Evolutionary conservation across 768 basidiomycete species (phyloP), one percentile per base, ranked within the genome.

Genomic region (Nidula microcarpa): DNA sequence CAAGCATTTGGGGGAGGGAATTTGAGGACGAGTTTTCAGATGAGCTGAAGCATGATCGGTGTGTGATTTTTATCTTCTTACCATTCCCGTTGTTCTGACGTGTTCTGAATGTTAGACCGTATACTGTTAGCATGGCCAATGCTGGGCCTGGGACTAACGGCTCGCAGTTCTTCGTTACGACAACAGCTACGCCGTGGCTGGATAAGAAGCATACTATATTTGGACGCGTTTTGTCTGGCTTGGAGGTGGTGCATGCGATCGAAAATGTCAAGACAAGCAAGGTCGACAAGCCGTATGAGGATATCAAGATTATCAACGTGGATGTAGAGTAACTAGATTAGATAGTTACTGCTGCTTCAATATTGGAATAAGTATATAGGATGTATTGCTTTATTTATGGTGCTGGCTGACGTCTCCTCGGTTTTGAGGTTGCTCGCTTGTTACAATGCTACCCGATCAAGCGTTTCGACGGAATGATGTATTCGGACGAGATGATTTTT

Each of bases 111-210:
- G 23, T 17, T 56, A 94, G 92, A 51, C 96, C 97, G 0, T 98
- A 98, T 65, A 96, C 91, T 3, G 78, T 98, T 52, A 94, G 91
- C 63, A 96, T 97, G 94, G 93, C 93, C 6, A 94, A 95, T 62
- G 91, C 90, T 5, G 95, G 94, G 4, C 86, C 91, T 6, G 73
- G 71, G 44, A 97, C 95, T 35, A 98, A 98, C 65, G 96, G 94
- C 0, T 94, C 91, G 1, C 96, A 99, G 65, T 99, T 98, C 77
- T 99, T 98, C 74, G 93, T 98, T 66, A 98, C 95, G 6, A 97
- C 94, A 4, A 94, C 87, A 2, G 88, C 94, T 6, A 92, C 91
- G 6, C 91, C 94, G 6, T 96, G 93, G 93, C 73, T 96, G 56
- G 93, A 97, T 69, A 87, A 83, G 68, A 93, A 91, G 60, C 87